Evolutionary conservation across 139 green algal species (phyloP).

Genomic region (Tetradesmus lagerheimii): DNA sequence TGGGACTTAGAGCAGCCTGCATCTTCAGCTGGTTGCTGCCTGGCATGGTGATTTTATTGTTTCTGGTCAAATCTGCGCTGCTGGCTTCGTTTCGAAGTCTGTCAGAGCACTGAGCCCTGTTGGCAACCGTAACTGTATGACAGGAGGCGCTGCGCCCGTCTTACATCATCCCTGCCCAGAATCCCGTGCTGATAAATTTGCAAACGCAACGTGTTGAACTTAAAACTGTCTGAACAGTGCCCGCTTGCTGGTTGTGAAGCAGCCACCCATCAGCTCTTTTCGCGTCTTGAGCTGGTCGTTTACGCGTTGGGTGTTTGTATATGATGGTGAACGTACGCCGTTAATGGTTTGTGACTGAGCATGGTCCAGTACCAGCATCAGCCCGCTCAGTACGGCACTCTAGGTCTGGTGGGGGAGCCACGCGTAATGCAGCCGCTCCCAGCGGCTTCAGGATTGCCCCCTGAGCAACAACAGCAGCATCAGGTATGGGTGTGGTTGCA

Average conservation of each 20-base stretch:
- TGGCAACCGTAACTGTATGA: background rate
- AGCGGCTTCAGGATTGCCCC: background rate
- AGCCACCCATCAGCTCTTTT: background rate
- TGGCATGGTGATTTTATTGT: too few relatives aligned
- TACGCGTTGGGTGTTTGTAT: background rate
- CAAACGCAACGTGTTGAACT: too few relatives aligned
- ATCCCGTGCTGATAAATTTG: too few relatives aligned
- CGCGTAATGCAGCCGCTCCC: background rate
- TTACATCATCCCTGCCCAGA: too few relatives aligned
- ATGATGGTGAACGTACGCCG: background rate
- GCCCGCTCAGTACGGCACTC: background rate
- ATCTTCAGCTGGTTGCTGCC: too few relatives aligned
- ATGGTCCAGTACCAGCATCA: constrained; percentile 1
- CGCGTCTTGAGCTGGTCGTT: background rate
- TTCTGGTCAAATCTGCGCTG: too few relatives aligned
- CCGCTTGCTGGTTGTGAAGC: background rate
- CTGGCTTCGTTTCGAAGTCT: too few relatives aligned
- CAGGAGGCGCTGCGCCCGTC: background rate
- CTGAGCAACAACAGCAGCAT: background rate
- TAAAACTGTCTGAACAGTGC: background rate
- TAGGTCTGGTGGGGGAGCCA: background rate
- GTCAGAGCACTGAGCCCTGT: background rate
- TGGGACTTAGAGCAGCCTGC: too few relatives aligned
- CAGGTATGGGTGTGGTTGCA: background rate
- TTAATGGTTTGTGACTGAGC: background rate